Percentiles rank a stretch among this genome's conserved stretches.
Evolutionary conservation across 495 filamentous ascomycete genomes (phyloP).

Genomic region (Platismatia glauca): DNA sequence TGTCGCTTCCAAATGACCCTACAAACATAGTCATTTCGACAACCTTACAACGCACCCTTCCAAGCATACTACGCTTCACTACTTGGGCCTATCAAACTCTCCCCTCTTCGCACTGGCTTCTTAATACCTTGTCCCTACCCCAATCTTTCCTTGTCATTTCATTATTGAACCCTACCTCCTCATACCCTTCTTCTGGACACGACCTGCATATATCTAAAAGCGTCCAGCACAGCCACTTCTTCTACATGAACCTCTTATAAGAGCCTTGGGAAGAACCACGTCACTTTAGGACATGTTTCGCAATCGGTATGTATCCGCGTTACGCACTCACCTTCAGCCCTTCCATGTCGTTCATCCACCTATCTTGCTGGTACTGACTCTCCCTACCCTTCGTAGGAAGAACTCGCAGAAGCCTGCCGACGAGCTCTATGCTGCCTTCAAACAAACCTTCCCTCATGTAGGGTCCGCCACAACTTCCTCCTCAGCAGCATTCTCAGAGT

Average conservation of each 20-base stretch:
- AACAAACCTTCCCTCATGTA: constrained; percentile 66
- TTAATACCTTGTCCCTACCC: constrained; percentile 2
- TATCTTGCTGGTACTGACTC: constrained; percentile 4
- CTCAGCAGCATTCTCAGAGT: constrained; percentile 28
- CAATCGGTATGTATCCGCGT: constrained; percentile 30
- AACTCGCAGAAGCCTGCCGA: constrained; percentile 80
- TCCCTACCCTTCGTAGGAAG: constrained; percentile 40
- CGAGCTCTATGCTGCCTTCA: constrained; percentile 77
- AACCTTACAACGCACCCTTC: not conserved
- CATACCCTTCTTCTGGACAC: constrained; percentile 1
- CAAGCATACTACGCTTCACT: not conserved
- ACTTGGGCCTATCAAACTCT: constrained; percentile 8
- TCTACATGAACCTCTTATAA: constrained; percentile 15
- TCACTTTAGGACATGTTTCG: constrained; percentile 32
- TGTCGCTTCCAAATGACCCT: not conserved
- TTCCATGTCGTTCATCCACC: constrained; percentile 1
- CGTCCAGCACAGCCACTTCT: constrained; percentile 23
- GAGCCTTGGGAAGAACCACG: not conserved
- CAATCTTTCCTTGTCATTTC: not conserved
- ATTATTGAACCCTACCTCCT: constrained; percentile 8
- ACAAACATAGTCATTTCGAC: not conserved
- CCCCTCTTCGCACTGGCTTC: not conserved
- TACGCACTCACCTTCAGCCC: not conserved
- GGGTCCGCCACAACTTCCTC: constrained; percentile 28
- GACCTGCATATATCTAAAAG: constrained; percentile 19